These are phyloP conservation scores for Grifola frondosa DNA, from an alignment of 1,284 basidiomycete species.

Conservation along the genomic window DNA sequence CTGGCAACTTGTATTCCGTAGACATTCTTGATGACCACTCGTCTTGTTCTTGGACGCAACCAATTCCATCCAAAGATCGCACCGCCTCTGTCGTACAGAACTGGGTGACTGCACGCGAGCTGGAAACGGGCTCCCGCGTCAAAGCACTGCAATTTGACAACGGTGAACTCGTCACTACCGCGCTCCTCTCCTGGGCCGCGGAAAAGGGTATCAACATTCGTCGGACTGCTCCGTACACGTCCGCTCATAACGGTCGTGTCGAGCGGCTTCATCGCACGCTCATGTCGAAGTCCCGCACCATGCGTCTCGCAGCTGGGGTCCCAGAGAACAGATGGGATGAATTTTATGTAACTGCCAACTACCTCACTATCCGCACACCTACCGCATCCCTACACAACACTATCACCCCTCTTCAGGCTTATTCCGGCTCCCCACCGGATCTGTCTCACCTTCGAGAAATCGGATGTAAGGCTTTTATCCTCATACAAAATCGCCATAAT, in stretches of 20 bases:
- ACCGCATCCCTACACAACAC: slow-evolving; percentile 1
- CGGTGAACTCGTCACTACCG: slow-evolving; percentile 31
- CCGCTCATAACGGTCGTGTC: slow-evolving; percentile 25
- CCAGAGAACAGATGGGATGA: slow-evolving; percentile 33
- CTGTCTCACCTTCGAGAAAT: slow-evolving; percentile 23
- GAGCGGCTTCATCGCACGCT: slow-evolving; percentile 32
- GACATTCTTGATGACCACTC: slow-evolving; percentile 37
- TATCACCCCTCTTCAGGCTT: slow-evolving; percentile 20
- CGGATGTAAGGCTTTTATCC: slow-evolving; percentile 19
- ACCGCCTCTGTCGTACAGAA: slow-evolving; percentile 20
- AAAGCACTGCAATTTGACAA: slow-evolving; percentile 26
- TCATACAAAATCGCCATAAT: slow-evolving; percentile 18
- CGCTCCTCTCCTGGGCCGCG: slow-evolving; percentile 22
- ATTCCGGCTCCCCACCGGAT: slow-evolving; percentile 11
- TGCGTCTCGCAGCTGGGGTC: slow-evolving; percentile 27
- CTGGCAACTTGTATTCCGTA: slow-evolving; percentile 32
- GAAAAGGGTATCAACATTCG: slow-evolving; percentile 3
- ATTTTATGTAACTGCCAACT: slow-evolving; percentile 7
- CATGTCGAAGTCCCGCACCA: slow-evolving; percentile 22
- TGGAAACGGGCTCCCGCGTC: slow-evolving; percentile 21
- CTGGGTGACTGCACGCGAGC: slow-evolving; percentile 25
- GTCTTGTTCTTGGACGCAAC: slow-evolving; percentile 29
- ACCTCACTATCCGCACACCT: slow-evolving; percentile 8
- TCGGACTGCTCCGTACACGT: slow-evolving; percentile 22
- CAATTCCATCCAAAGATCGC: slow-evolving; percentile 25